These are phyloP conservation scores for Glarea lozoyensis DNA, from an alignment of 495 filamentous ascomycete genomes.

Conservation along the genomic window DNA sequence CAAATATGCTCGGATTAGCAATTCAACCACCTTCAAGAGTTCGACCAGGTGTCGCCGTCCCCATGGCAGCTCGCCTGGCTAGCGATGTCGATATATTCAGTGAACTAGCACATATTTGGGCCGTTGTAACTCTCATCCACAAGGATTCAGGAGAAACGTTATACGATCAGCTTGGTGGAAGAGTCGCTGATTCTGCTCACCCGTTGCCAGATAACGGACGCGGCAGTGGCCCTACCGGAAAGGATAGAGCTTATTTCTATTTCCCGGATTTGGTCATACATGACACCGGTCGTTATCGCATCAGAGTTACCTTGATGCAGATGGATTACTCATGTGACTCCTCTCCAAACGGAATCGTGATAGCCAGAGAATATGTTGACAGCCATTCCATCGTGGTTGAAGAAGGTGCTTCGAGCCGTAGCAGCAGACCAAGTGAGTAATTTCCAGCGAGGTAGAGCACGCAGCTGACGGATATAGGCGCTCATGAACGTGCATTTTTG, in stretches of 20 bases:
- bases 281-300: conserved; percentile 14
- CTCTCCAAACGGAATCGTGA: conserved; percentile 9
- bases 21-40: conserved; percentile 16
- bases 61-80: conserved; percentile 14
- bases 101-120: conserved; percentile 15
- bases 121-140: conserved; percentile 16
- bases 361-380: conserved; percentile 12
- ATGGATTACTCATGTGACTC: conserved; percentile 15
- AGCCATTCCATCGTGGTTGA: conserved; percentile 17
- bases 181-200: conserved; percentile 18
- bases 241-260: conserved; percentile 18
- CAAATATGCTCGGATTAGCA: conserved; percentile 14
- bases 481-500: conserved; percentile 15
- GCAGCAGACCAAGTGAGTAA: conserved; percentile 15
- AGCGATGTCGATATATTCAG: conserved; percentile 9
- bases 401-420: not conserved
- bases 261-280: conserved; percentile 16
- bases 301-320: conserved; percentile 17
- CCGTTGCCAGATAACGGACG: conserved; percentile 9
- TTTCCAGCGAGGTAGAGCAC: not conserved
- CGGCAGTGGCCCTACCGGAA: not conserved
- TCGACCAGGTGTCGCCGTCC: conserved; percentile 9
- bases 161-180: conserved; percentile 14
- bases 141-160: conserved; percentile 9
- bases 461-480: conserved; percentile 5